A percentile compares a stretch with the other conserved stretches of the same genome.
These are phyloP conservation scores for Tulasnella sp. DNA, from an alignment of 768 basidiomycete species.

Conservation along the genomic window DNA sequence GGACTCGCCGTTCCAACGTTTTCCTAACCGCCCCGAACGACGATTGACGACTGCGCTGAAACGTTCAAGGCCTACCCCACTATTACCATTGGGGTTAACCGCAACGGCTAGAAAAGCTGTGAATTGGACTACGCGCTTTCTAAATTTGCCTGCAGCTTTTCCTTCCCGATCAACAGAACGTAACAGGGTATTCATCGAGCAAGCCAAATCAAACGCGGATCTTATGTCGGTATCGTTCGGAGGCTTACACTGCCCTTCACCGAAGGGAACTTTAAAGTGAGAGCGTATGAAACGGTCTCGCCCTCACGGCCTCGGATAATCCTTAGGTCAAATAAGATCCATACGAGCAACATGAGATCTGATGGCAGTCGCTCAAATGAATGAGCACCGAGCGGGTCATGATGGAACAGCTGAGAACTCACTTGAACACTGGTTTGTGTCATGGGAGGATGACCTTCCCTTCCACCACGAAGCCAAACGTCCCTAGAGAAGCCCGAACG, in stretches of 20 bases:
- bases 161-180: not conserved
- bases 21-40: slow-evolving; percentile 5
- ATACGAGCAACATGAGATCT: slow-evolving; percentile 7
- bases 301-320: not conserved
- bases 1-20: slow-evolving; percentile 14
- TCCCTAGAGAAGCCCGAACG: slow-evolving; percentile 25
- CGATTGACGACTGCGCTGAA: slow-evolving; percentile 7
- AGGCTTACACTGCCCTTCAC: not conserved
- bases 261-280: not conserved
- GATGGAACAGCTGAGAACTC: slow-evolving; percentile 3
- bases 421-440: not conserved
- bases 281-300: not conserved
- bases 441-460: not conserved
- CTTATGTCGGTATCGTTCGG: not conserved
- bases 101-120: not conserved
- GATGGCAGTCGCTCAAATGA: slow-evolving; percentile 8
- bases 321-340: not conserved
- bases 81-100: not conserved
- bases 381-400: not conserved
- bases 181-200: not conserved
- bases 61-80: slow-evolving; percentile 18
- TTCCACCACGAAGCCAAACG: no score
- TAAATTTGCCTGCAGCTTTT: not conserved
- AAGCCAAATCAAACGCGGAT: not conserved
- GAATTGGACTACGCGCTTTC: not conserved